Percentiles rank a stretch among this genome's conserved stretches.
These are phyloP conservation scores for Pinus tabuliformis DNA, from an alignment of 75 land plant species.

Conservation along the genomic window DNA sequence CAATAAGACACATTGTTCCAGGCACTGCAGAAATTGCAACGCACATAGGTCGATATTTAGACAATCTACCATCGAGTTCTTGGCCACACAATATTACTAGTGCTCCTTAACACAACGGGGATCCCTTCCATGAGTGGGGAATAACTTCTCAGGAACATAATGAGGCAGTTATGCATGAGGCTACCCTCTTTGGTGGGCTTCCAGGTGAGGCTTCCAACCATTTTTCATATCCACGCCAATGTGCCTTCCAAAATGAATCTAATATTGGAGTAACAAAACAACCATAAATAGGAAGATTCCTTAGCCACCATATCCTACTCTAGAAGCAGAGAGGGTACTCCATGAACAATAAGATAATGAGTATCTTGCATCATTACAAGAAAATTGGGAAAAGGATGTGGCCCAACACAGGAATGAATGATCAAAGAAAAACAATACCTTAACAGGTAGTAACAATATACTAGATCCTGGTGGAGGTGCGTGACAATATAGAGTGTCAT, in stretches of 20 bases:
- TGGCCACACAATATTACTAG: no score
- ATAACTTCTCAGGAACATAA: constrained; percentile 89
- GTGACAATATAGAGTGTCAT: no score
- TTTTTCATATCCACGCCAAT: constrained; percentile 38
- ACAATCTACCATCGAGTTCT: no score
- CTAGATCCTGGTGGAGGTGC: no score
- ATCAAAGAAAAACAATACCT: no score
- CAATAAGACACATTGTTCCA: no score
- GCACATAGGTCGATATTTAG: no score
- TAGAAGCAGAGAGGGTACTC: constrained; percentile 74
- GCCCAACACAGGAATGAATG: constrained; percentile 10
- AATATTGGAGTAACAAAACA: constrained; percentile 5
- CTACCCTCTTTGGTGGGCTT: constrained; percentile 84
- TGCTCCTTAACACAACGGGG: no score
- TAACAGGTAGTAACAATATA: no score
- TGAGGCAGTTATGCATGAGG: constrained; percentile 98
- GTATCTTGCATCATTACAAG: constrained; percentile 82
- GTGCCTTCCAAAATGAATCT: constrained; percentile 15
- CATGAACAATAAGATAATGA: constrained; percentile 97
- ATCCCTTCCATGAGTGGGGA: neutral
- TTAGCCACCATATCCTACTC: constrained; percentile 74
- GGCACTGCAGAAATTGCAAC: no score
- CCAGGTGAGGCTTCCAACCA: constrained; percentile 45
- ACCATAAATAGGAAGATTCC: constrained; percentile 24
- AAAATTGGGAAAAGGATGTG: constrained; percentile 81